These are phyloP conservation scores for Hypoxylon rubiginosum DNA, from an alignment of 2,329 filamentous ascomycete species.

Conservation along the genomic window DNA sequence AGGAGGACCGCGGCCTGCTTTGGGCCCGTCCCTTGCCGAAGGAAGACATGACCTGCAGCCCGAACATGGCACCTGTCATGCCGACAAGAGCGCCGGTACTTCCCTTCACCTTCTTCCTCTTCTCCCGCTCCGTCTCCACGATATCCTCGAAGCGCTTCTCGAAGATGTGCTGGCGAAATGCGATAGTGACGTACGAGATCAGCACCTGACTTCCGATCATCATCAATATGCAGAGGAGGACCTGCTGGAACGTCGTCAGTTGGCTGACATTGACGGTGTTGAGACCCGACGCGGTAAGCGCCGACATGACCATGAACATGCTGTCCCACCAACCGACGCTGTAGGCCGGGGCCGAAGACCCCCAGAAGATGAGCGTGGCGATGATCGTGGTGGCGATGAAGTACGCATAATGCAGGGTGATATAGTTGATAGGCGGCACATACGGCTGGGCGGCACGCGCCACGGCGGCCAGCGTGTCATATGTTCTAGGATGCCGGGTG, in stretches of 20 bases:
- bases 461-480: constrained; percentile 21
- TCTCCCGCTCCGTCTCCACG: constrained; percentile 57
- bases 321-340: constrained; percentile 73
- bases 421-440: constrained; percentile 68
- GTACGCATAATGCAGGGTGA: constrained; percentile 76
- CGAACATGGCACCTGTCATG: constrained; percentile 49
- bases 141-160: constrained; percentile 70
- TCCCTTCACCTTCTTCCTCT: constrained; percentile 43
- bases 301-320: constrained; percentile 75
- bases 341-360: constrained; percentile 63
- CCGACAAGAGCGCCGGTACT: constrained; percentile 44
- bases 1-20: constrained; percentile 32
- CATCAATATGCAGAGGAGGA: constrained; percentile 74
- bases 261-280: constrained; percentile 75
- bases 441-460: constrained; percentile 39
- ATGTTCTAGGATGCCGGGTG: constrained; percentile 33
- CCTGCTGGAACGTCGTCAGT: constrained; percentile 77
- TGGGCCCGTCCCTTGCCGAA: constrained; percentile 42
- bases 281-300: constrained; percentile 76
- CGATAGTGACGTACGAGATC: constrained; percentile 74
- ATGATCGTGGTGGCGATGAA: constrained; percentile 70
- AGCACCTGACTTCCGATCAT: constrained; percentile 76
- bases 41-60: constrained; percentile 49
- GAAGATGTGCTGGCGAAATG: constrained; percentile 72
- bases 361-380: constrained; percentile 73